Percentiles rank a stretch among this genome's conserved stretches.
These are phyloP conservation scores for Xerocomus potaroensis DNA, from an alignment of 768 basidiomycete genomes.

Conservation along the genomic window DNA sequence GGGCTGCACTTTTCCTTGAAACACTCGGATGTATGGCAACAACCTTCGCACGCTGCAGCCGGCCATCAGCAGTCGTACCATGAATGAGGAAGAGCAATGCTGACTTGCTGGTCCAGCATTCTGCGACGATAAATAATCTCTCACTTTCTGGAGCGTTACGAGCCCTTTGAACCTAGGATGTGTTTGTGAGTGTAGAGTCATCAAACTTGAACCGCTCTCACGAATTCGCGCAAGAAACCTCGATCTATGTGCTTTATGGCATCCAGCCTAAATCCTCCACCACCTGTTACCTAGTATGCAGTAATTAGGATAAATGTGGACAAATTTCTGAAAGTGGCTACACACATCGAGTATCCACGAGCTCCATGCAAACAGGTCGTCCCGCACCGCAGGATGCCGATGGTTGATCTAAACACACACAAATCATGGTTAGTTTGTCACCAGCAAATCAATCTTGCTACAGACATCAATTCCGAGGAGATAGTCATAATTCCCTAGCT, in stretches of 20 bases:
- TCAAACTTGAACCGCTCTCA: conserved; percentile 32
- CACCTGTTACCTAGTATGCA: conserved; percentile 54
- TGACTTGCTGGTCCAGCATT: conserved; percentile 79
- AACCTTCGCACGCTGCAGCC: conserved; percentile 43
- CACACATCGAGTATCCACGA: conserved; percentile 64
- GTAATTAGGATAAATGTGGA: not conserved
- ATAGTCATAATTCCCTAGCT: conserved; percentile 88
- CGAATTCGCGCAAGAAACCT: conserved; percentile 65
- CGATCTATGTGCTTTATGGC: conserved; percentile 89
- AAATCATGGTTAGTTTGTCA: conserved; percentile 3
- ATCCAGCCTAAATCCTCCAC: conserved; percentile 78
- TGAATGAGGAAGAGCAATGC: conserved; percentile 14
- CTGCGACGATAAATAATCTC: conserved; percentile 65
- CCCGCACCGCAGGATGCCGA: conserved; percentile 71
- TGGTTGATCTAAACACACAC: conserved; percentile 63
- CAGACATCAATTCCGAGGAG: conserved; percentile 70
- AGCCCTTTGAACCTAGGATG: conserved; percentile 46
- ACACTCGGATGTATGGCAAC: conserved; percentile 53
- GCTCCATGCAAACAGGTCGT: conserved; percentile 76
- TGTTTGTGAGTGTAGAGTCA: not conserved
- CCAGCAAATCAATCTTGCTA: conserved; percentile 3
- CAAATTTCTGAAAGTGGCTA: not conserved
- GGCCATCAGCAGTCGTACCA: not conserved
- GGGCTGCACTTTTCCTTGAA: conserved; percentile 57
- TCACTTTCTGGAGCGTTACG: conserved; percentile 42